These are phyloP conservation scores for Endotrypanum monterogeii DNA, from an alignment of 208 protist species.

Conservation along the genomic window DNA sequence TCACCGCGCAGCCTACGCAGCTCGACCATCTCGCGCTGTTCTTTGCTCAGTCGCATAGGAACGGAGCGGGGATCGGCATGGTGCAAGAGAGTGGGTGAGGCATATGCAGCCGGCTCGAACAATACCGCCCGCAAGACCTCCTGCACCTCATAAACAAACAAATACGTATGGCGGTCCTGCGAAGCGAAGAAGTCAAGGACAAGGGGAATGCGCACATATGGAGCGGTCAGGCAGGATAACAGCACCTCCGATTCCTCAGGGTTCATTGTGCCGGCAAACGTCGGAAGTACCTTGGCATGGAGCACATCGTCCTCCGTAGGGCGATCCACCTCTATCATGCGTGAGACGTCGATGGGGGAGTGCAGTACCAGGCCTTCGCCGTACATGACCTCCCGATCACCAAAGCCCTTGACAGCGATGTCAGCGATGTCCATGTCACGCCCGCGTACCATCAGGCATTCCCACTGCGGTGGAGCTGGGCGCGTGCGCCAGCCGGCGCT, in stretches of 20 bases:
- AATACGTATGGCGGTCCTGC: conserved; percentile 81
- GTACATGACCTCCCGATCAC: conserved; percentile 71
- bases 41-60: conserved; percentile 62
- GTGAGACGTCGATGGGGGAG: conserved; percentile 70
- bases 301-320: conserved; percentile 90
- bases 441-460: conserved; percentile 75
- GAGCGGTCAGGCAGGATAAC: conserved; percentile 83
- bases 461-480: conserved; percentile 55
- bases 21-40: conserved; percentile 49
- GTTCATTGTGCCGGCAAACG: conserved; percentile 71
- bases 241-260: conserved; percentile 83
- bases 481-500: conserved; percentile 74
- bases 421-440: conserved; percentile 83
- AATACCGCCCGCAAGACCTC: conserved; percentile 84
- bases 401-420: conserved; percentile 73
- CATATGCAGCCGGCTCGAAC: conserved; percentile 90
- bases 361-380: conserved; percentile 76
- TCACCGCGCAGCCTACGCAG: conserved; percentile 38
- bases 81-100: conserved; percentile 30
- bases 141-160: conserved; percentile 62
- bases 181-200: conserved; percentile 87
- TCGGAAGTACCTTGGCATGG: conserved; percentile 69
- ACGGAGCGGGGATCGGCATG: conserved; percentile 48
- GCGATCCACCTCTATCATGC: conserved; percentile 51
- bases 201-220: conserved; percentile 86